phyloP scores from a whole-genome alignment of 208 protist species.

The Wallacemonas sp. region DNA sequence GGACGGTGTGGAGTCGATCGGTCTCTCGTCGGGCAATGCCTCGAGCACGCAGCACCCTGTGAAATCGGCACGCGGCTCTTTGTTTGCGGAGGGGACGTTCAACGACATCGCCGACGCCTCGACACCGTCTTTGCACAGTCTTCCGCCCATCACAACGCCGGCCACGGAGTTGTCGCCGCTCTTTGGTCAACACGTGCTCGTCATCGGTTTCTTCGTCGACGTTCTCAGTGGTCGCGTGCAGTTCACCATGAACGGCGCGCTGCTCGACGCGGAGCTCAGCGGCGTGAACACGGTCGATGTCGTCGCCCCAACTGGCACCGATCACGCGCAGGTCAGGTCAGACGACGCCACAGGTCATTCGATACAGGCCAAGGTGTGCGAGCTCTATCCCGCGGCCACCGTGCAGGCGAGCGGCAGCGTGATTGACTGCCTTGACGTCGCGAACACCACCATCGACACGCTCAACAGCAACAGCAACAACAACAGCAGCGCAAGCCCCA shows the following conservation, averaged over 20 bases:
- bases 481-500: not conserved
- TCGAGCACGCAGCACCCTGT: too few relatives aligned
- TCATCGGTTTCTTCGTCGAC: slow-evolving; percentile 29
- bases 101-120: not conserved
- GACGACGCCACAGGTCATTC: not conserved
- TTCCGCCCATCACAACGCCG: slow-evolving; percentile 5
- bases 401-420: slow-evolving; percentile 14
- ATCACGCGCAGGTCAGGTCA: not conserved
- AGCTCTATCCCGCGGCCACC: slow-evolving; percentile 8
- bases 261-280: slow-evolving; percentile 24
- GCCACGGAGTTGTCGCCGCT: slow-evolving; percentile 10
- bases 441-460: not conserved
- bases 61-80: not conserved
- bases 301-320: slow-evolving; percentile 1
- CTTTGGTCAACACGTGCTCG: slow-evolving; percentile 28
- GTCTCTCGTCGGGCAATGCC: too few relatives aligned
- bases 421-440: slow-evolving; percentile 12
- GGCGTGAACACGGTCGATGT: slow-evolving; percentile 22
- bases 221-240: slow-evolving; percentile 17
- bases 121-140: not conserved
- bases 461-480: not conserved
- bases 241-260: slow-evolving; percentile 42
- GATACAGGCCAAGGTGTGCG: not conserved
- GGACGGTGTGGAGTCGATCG: too few relatives aligned
- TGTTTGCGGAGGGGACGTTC: not conserved